Conservation (phyloP, 305 asterid species). For the Solanum hybrid region DNA sequence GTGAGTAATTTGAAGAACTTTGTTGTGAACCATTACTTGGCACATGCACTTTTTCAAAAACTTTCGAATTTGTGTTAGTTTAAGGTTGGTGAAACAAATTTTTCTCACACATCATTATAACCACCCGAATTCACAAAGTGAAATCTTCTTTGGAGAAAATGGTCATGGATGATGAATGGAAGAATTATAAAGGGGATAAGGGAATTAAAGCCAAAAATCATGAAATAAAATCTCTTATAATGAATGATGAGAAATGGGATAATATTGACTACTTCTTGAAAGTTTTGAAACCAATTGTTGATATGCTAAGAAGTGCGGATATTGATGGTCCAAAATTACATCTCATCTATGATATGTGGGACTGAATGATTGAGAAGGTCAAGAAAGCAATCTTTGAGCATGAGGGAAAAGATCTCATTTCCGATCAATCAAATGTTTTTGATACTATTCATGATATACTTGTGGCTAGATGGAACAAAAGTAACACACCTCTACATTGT, state of each 20-base stretch:
- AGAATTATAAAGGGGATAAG: neutral
- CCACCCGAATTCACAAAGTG: neutral
- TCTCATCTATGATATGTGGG: neutral
- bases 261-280: neutral
- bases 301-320: neutral
- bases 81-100: neutral
- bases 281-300: neutral
- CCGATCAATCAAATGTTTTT: neutral
- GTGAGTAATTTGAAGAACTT: neutral
- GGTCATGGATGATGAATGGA: neutral
- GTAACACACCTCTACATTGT: neutral
- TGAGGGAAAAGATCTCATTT: neutral
- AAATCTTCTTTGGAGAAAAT: neutral
- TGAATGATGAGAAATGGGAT: neutral
- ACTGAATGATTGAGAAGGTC: neutral
- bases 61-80: neutral
- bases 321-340: neutral
- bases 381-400: neutral
- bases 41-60: neutral
- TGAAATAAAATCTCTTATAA: neutral
- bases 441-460: neutral
- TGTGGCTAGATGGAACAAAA: neutral
- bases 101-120: neutral
- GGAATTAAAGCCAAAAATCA: neutral
- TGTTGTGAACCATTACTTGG: neutral